A percentile compares a stretch with the other conserved stretches of the same genome.
phyloP scores from a whole-genome alignment of 2,329 filamentous ascomycete genomes.

The Neofusicoccum cordaticola region DNA sequence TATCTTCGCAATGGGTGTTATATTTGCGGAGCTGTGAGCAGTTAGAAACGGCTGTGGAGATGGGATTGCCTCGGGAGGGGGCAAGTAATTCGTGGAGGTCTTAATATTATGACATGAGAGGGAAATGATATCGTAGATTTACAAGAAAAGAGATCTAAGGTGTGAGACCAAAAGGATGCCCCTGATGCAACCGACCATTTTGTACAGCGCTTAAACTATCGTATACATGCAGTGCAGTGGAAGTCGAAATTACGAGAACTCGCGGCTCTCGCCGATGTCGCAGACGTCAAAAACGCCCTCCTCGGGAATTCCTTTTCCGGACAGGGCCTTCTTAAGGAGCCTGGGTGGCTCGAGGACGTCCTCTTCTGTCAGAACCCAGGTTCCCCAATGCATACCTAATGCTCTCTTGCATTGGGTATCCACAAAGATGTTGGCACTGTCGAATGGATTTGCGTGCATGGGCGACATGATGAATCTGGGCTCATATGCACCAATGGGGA shows the following conservation, averaged over 20 bases:
- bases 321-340: constrained; percentile 69
- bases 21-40: constrained; percentile 19
- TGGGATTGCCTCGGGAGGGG: neutral
- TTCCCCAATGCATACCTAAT: constrained; percentile 88
- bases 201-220: neutral
- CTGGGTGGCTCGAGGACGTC: constrained; percentile 79
- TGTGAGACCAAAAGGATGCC: neutral
- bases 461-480: constrained; percentile 71
- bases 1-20: constrained; percentile 8
- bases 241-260: constrained; percentile 49
- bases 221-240: neutral
- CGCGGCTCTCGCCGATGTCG: constrained; percentile 77
- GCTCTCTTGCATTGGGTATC: constrained; percentile 77
- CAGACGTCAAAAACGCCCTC: constrained; percentile 77
- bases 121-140: neutral
- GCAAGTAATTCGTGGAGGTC: neutral
- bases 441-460: constrained; percentile 83
- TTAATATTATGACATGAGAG: neutral
- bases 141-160: neutral
- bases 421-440: constrained; percentile 83
- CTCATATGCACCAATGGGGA: constrained; percentile 88
- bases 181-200: neutral
- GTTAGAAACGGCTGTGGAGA: neutral
- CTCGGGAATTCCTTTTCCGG: constrained; percentile 63
- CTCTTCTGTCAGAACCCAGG: constrained; percentile 81